These are phyloP conservation scores for Solanum appendiculatum DNA, from an alignment of 257 asterid species.

Conservation along the genomic window DNA sequence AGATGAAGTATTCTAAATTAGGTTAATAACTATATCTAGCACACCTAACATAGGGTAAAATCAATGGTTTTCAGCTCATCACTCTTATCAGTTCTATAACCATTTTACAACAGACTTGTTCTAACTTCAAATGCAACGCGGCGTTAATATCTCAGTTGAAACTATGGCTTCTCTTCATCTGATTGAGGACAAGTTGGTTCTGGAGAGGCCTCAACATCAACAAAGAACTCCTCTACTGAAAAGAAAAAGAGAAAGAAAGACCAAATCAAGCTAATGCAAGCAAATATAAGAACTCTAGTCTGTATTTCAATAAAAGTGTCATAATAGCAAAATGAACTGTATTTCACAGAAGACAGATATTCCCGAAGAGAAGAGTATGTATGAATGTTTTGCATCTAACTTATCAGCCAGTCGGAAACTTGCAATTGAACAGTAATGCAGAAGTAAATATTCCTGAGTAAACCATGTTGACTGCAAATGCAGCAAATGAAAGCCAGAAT, in stretches of 20 bases:
- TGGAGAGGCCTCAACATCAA: conserved; percentile 47
- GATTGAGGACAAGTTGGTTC: conserved; percentile 63
- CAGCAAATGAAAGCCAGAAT: background rate
- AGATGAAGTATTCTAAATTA: background rate
- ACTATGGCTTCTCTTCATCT: conserved; percentile 79
- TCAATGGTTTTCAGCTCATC: background rate
- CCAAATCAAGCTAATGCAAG: background rate
- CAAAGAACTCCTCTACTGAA: conserved; percentile 91
- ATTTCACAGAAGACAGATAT: background rate
- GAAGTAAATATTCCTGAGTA: background rate
- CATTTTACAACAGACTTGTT: background rate
- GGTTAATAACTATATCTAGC: background rate
- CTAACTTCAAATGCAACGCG: background rate
- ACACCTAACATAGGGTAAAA: background rate
- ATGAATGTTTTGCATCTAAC: background rate
- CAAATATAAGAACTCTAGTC: background rate
- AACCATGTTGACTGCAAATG: background rate
- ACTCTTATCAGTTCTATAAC: background rate
- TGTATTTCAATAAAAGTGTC: background rate
- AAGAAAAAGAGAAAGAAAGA: conserved; percentile 12
- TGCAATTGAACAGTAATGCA: background rate
- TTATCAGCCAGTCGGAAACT: background rate
- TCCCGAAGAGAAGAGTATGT: background rate
- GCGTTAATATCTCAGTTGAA: background rate
- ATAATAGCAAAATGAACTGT: background rate